Evolutionary conservation across 192 early-diverging fungal species (phyloP).

Genomic region (Entomortierella parvispora): DNA sequence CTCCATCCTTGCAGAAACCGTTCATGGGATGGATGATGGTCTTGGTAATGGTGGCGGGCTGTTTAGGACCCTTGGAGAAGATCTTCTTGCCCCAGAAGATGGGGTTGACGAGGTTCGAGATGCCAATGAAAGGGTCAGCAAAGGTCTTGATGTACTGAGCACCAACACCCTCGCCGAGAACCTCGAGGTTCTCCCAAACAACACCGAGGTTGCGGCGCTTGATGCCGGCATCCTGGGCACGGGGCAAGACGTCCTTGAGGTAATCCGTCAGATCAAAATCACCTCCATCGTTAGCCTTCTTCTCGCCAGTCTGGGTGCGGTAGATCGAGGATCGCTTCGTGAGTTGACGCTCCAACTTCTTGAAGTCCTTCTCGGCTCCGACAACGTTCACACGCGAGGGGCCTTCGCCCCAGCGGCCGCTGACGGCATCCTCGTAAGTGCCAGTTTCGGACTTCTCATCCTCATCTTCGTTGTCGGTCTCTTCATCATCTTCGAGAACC

Average conservation of each 20-base stretch:
- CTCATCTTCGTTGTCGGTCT: conserved; percentile 3
- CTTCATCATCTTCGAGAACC: background rate
- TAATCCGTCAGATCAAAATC: conserved; percentile 60
- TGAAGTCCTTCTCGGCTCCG: conserved; percentile 31
- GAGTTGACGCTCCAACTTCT: conserved; percentile 34
- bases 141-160: conserved; percentile 31
- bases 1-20: conserved; percentile 78
- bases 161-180: conserved; percentile 47
- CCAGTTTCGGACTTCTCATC: conserved; percentile 14
- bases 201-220: conserved; percentile 56
- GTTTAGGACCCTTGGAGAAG: conserved; percentile 17
- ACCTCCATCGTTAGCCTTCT: conserved; percentile 10
- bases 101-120: conserved; percentile 50
- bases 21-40: conserved; percentile 67
- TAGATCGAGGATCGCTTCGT: conserved; percentile 29
- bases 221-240: conserved; percentile 51
- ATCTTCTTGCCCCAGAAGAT: conserved; percentile 45
- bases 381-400: conserved; percentile 39
- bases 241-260: conserved; percentile 45
- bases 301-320: conserved; percentile 23
- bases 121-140: conserved; percentile 47
- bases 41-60: conserved; percentile 21
- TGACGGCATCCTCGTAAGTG: conserved; percentile 31
- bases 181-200: conserved; percentile 55
- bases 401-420: conserved; percentile 46